These are phyloP conservation scores for Stemphylium lycopersici DNA, from an alignment of 2,329 filamentous ascomycete genomes.

Conservation along the genomic window DNA sequence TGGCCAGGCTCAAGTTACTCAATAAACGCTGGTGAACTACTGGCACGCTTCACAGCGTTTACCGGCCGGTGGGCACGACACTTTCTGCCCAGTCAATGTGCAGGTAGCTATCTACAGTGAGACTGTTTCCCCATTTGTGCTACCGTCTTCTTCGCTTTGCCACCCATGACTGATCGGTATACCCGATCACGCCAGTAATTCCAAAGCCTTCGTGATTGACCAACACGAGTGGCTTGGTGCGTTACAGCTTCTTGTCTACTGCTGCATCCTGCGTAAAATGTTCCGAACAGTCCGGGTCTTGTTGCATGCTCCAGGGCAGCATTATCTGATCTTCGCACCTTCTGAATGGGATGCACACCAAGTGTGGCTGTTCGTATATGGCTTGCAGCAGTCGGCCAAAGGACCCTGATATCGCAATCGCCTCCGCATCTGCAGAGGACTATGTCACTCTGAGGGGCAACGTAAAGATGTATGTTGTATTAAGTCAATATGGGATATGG, in stretches of 20 bases:
- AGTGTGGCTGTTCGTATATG: constrained; percentile 2
- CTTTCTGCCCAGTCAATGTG: neutral
- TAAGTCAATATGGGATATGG: neutral
- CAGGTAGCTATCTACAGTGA: neutral
- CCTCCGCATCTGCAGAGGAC: constrained; percentile 1
- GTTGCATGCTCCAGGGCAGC: neutral
- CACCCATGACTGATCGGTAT: constrained; percentile 3
- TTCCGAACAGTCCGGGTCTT: neutral
- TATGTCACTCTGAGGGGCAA: neutral
- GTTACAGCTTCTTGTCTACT: neutral
- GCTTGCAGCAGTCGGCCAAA: constrained; percentile 1
- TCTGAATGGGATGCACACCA: neutral
- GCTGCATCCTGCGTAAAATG: neutral
- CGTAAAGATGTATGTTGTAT: neutral
- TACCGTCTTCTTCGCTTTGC: neutral
- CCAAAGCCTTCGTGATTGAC: neutral
- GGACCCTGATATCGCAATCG: neutral
- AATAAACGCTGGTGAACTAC: constrained; percentile 3
- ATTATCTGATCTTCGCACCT: too few species aligned
- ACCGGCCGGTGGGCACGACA: neutral
- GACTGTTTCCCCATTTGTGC: constrained; percentile 2
- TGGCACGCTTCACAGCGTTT: constrained; percentile 14
- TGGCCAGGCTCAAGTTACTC: constrained; percentile 11
- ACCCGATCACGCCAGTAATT: neutral
- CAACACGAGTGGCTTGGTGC: neutral